These are phyloP conservation scores for Petunia axillaris DNA, from an alignment of 257 asterid genomes.

Conservation along the genomic window DNA sequence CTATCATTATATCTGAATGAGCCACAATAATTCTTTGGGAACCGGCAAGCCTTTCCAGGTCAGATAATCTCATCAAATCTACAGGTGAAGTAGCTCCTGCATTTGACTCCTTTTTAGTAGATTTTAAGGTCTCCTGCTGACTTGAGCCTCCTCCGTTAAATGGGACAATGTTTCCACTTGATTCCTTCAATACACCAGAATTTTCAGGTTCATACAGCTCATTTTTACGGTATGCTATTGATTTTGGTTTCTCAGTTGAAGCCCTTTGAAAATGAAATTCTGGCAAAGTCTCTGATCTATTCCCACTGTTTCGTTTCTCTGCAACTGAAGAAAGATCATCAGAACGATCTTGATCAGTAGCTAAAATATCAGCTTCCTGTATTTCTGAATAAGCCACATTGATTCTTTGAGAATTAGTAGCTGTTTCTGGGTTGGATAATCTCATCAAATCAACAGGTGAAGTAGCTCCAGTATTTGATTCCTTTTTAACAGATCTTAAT, in stretches of 20 bases:
- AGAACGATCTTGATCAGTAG: conserved; percentile 29
- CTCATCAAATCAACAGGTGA: conserved; percentile 35
- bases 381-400: conserved; percentile 37
- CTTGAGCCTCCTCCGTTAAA: conserved; percentile 25
- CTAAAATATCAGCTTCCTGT: conserved; percentile 27
- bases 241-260: conserved; percentile 39
- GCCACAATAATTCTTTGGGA: conserved; percentile 47
- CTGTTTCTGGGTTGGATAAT: conserved; percentile 44
- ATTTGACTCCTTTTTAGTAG: conserved; percentile 15
- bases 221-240: conserved; percentile 43
- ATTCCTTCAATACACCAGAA: conserved; percentile 29
- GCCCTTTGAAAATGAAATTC: conserved; percentile 38
- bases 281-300: conserved; percentile 41
- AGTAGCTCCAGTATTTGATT: background rate
- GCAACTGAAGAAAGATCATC: conserved; percentile 35
- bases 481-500: background rate
- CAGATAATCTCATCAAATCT: conserved; percentile 39
- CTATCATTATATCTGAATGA: conserved; percentile 33
- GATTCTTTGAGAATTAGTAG: conserved; percentile 47
- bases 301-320: conserved; percentile 42
- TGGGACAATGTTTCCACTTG: conserved; percentile 24
- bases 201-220: conserved; percentile 46
- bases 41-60: conserved; percentile 42
- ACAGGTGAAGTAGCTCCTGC: conserved; percentile 19
- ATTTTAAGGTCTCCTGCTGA: background rate